Evolutionary conservation across 441 rosid genomes (phyloP).

Genomic region (Breynia disticha): DNA sequence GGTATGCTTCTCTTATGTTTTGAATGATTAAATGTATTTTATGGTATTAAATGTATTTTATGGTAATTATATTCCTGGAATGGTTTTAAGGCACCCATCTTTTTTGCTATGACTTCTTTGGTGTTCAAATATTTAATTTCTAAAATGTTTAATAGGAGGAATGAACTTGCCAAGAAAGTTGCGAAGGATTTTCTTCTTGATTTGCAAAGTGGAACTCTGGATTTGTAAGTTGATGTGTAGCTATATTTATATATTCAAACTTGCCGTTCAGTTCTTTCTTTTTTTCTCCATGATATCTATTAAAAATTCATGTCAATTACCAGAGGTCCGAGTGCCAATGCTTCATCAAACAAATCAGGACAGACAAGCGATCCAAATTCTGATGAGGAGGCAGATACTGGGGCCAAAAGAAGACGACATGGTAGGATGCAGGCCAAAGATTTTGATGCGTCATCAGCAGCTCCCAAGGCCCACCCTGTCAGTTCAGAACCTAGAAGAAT

Average conservation of each 20-base stretch:
- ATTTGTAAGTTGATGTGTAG: slow-evolving; percentile 49
- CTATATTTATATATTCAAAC: slow-evolving; percentile 6
- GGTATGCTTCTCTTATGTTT: slow-evolving; percentile 31
- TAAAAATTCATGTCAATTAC: slow-evolving; percentile 16
- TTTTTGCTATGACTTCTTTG: background rate
- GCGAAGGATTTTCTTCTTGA: slow-evolving; percentile 87
- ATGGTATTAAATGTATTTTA: no score
- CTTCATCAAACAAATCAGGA: slow-evolving; percentile 48
- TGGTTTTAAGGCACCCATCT: no score
- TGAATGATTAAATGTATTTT: background rate
- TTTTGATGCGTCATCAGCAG: slow-evolving; percentile 51
- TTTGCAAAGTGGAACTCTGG: slow-evolving; percentile 75
- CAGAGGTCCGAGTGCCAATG: slow-evolving; percentile 73
- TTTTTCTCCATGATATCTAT: slow-evolving; percentile 5
- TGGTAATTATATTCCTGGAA: no score
- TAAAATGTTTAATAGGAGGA: slow-evolving; percentile 50
- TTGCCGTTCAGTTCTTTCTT: background rate
- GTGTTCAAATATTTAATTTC: slow-evolving; percentile 10
- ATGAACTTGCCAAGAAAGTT: slow-evolving; percentile 66
- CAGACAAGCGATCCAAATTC: slow-evolving; percentile 62
- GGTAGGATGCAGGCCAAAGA: slow-evolving; percentile 54
- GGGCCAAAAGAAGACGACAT: slow-evolving; percentile 64
- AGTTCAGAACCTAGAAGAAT: slow-evolving; percentile 81
- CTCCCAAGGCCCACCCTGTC: slow-evolving; percentile 78
- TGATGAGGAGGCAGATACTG: slow-evolving; percentile 63